Base-by-base conservation (phyloP, 495 filamentous ascomycete genomes). In the Aspergillus cavernicola region DNA sequence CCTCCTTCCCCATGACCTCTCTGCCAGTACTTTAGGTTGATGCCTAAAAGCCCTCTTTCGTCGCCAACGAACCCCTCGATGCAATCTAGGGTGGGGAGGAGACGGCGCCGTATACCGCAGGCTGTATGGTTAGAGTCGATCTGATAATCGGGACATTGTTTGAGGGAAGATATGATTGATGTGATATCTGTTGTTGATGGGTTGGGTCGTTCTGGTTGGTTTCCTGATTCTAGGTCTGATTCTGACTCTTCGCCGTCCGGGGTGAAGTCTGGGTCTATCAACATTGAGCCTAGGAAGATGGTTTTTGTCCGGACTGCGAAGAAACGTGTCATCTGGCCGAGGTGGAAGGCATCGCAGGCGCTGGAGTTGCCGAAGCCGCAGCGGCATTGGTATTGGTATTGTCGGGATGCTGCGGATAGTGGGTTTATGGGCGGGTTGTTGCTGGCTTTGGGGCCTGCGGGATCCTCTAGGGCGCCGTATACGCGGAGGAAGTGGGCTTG, bases 291-390 rank as follows among this genome's bases (percentile, higher is more conserved):
- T 63, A 83, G 44, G 47, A 76, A 76, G n/a, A 74, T 68, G 0
- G 71, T 74, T 33, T 68, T 78, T 19, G 71, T 64, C 20, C 72
- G 66, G 39, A 74, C 73, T 4, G 76, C 62, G 22, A 96, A 84
- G 65, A 95, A 96, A 33, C 87, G 86, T 54, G 88, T 69, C 76
- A 90, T 90, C 68, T 95, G 88, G 13, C 90, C 90, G 0, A 95
- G 77, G 60, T 95, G 89, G 65, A 89, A 96, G 5, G 85, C 82
- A 67, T 96, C 90, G 65, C 90, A 96, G 54, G 86, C 80, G 13
- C 77, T 71, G 33, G 82, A 86, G 31, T 85, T 85, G 52, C 85
- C 86, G 62, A 92, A 90, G 33, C 87, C 88, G 0, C 87, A 80
- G 49, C 83, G 84, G 66, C 90, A 96, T 60, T 92, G 85, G 22